Conservation (phyloP, 768 basidiomycete species). For the Auriscalpium orientale region DNA sequence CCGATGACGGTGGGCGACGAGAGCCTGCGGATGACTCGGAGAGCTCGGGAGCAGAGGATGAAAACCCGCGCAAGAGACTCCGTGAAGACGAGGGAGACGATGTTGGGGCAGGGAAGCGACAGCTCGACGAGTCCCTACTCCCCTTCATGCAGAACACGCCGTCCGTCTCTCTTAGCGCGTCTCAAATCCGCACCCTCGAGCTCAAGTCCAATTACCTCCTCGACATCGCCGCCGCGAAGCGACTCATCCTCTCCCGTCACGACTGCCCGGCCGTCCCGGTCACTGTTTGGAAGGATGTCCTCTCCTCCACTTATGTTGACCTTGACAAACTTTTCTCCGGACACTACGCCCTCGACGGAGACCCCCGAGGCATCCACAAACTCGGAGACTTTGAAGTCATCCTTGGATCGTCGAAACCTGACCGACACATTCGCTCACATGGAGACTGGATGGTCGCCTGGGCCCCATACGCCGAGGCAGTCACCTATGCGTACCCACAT, state of each 20-base stretch:
- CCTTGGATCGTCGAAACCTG: conserved; percentile 3
- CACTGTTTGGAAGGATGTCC: conserved; percentile 22
- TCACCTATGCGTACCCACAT: conserved; percentile 21
- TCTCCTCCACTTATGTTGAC: conserved; percentile 20
- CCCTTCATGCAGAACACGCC: neutral
- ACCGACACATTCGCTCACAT: conserved; percentile 10
- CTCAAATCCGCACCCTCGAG: neutral
- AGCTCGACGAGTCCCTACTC: neutral
- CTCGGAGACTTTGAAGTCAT: conserved; percentile 16
- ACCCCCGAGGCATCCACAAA: conserved; percentile 7
- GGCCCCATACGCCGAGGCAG: conserved; percentile 10
- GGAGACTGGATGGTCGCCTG: conserved; percentile 23
- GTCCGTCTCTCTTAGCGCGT: neutral
- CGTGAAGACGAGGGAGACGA: neutral
- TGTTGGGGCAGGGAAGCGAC: neutral
- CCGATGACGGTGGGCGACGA: neutral
- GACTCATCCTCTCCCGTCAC: neutral
- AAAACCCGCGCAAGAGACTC: neutral
- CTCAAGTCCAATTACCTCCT: neutral
- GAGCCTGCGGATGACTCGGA: neutral
- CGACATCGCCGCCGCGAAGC: conserved; percentile 7
- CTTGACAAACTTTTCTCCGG: conserved; percentile 22
- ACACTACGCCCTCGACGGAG: conserved; percentile 9
- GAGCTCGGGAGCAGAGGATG: neutral
- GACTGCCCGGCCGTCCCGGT: conserved; percentile 19